Conservation (phyloP, 129 eudicot genomes). For the Chrysanthemum makinoi region DNA sequence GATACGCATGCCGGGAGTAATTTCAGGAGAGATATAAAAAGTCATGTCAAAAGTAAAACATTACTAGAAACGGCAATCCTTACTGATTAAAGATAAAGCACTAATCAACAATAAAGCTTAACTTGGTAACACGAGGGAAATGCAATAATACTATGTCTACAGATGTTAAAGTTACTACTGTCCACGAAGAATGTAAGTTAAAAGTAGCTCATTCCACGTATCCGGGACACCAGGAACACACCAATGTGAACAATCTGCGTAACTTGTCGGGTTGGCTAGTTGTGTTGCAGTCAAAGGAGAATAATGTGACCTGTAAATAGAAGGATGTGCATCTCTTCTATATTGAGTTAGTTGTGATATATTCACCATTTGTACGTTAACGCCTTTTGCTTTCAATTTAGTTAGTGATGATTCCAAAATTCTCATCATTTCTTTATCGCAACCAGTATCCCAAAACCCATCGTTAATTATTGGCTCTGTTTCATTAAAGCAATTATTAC, state of each 20-base stretch:
- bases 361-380: slow-evolving; percentile 21
- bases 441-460: slow-evolving; percentile 37
- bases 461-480: slow-evolving; percentile 42
- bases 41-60: not conserved
- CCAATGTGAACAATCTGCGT: slow-evolving; percentile 38
- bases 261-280: slow-evolving; percentile 16
- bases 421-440: slow-evolving; percentile 15
- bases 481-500: slow-evolving; percentile 38
- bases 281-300: slow-evolving; percentile 12
- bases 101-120: no score
- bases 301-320: slow-evolving; percentile 33
- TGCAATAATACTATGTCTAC: no score
- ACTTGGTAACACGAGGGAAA: no score
- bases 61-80: not conserved
- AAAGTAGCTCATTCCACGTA: slow-evolving; percentile 35
- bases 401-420: slow-evolving; percentile 4
- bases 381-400: slow-evolving; percentile 9
- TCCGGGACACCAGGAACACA: slow-evolving; percentile 46
- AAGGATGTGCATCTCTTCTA: slow-evolving; percentile 39
- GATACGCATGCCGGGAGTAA: not conserved
- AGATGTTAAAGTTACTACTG: no score
- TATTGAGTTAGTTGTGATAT: slow-evolving; percentile 35
- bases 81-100: not conserved
- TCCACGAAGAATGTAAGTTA: no score
- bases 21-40: not conserved